Base-by-base conservation (phyloP, 164 flowering plant genomes). In the Buxus sempervirens region DNA sequence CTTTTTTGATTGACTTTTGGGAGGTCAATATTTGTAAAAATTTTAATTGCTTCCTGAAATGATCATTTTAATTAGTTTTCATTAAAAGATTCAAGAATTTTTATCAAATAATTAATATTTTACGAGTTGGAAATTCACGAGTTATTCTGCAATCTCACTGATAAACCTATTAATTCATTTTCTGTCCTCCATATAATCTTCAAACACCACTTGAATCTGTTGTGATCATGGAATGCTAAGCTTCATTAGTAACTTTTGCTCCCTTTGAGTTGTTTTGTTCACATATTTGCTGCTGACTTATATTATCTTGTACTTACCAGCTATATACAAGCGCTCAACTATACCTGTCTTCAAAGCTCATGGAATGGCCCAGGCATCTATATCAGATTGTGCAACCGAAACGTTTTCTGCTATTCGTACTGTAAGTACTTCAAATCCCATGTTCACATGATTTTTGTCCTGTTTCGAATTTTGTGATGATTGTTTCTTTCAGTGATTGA, bases 371-470 rank as follows among this genome's bases (percentile, higher is more conserved):
- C 97, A 89, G 75, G 97, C 97, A 45, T 80, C 84, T 32, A 88
- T 95, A 69, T 85, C 98, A 64, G 96, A 95, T 75, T 95, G 96
- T 81, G 90, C 79, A 42, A 75, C 86, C 62, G 98, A 95, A 76
- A 90, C 98, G 28, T 83, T 95, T 77, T 87, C 98, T 73, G 96
- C 98, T 9, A 95, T 95, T 65, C 96, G 98, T 32, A 95, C 98
- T 59, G 98, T 95, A 82, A 81, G 96, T 70, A 68, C 21, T 32
- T 54, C n/a, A 24, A 56, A 70, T 45, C 15, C 20, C 22, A 16
- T 71, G 38, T 51, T 55, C 57, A 20, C n/a, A 55, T 62, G 3
- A 27, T 28, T 36, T 67, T 19, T 57, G 48, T 38, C 6, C 60
- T 41, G 21, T 26, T 49, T 8, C 1, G 32, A 20, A 26, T 59